These are phyloP conservation scores for Pyrus communis DNA, from an alignment of 306 rosid species.

Conservation along the genomic window DNA sequence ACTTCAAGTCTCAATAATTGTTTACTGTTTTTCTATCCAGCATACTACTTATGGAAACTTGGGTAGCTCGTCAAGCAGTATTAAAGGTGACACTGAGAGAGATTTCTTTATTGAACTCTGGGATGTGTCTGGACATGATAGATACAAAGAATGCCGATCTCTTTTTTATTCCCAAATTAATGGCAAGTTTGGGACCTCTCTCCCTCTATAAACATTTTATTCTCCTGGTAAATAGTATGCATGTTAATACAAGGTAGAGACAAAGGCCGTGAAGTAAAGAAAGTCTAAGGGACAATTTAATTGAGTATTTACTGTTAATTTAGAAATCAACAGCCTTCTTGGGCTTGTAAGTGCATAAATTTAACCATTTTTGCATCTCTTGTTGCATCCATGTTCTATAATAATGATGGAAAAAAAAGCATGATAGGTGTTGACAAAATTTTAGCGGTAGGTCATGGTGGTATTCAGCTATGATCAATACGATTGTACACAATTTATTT, in stretches of 20 bases:
- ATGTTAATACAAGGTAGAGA: constrained; percentile 1
- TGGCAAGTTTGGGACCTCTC: constrained; percentile 42
- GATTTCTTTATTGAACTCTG: constrained; percentile 92
- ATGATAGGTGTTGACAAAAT: background rate
- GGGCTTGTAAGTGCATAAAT: background rate
- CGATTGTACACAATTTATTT: background rate
- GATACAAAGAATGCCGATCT: constrained; percentile 89
- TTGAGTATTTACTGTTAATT: background rate
- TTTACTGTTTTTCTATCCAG: constrained; percentile 33
- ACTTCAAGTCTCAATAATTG: constrained; percentile 13
- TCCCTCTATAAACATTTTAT: background rate
- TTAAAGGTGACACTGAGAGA: constrained; percentile 80
- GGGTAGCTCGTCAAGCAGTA: constrained; percentile 85
- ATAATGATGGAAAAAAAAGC: background rate
- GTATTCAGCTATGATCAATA: background rate
- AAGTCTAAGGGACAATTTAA: background rate
- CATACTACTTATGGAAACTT: constrained; percentile 65
- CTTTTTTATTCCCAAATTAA: constrained; percentile 88
- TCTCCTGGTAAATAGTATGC: constrained; percentile 1
- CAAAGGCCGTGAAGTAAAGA: background rate
- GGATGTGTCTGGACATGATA: constrained; percentile 98
- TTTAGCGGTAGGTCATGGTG: background rate
- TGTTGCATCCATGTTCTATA: background rate
- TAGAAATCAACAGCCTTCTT: background rate
- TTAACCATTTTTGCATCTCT: background rate